phyloP scores from a whole-genome alignment of 2,329 filamentous ascomycete species.

The Fusarium mexicanum region DNA sequence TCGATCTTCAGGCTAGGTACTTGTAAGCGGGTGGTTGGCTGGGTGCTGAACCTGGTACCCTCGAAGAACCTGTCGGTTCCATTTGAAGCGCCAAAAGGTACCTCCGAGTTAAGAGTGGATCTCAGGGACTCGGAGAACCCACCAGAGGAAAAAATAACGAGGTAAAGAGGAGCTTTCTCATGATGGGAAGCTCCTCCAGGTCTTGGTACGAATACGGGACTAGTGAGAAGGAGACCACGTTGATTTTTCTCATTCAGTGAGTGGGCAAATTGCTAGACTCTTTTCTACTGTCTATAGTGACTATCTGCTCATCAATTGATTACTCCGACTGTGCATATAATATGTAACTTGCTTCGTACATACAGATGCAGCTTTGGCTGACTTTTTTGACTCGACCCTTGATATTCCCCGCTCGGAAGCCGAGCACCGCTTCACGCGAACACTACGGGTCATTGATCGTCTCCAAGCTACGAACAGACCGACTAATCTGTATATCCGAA shows the following conservation, averaged over 20 bases:
- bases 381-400: slow-evolving; percentile 11
- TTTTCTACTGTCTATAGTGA: neutral
- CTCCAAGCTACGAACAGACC: slow-evolving; percentile 10
- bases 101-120: slow-evolving; percentile 29
- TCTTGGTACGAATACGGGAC: slow-evolving; percentile 35
- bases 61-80: neutral
- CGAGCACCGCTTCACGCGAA: slow-evolving; percentile 35
- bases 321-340: neutral
- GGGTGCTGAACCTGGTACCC: slow-evolving; percentile 9
- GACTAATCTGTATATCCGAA: slow-evolving; percentile 7
- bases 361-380: slow-evolving; percentile 1
- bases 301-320: neutral
- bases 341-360: neutral
- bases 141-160: slow-evolving; percentile 13
- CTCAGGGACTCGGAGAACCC: slow-evolving; percentile 27
- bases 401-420: slow-evolving; percentile 40
- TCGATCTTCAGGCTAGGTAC: slow-evolving; percentile 16
- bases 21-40: slow-evolving; percentile 20
- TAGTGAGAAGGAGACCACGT: slow-evolving; percentile 34
- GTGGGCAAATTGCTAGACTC: slow-evolving; percentile 20
- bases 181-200: slow-evolving; percentile 26
- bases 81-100: slow-evolving; percentile 11
- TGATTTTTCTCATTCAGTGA: slow-evolving; percentile 39
- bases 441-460: slow-evolving; percentile 27
- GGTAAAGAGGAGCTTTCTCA: slow-evolving; percentile 30